Evolutionary conservation across 1,139 yeast genomes (phyloP), one percentile per base, ranked within the genome.

Genomic region (Sugiyamaella neomexicana): DNA sequence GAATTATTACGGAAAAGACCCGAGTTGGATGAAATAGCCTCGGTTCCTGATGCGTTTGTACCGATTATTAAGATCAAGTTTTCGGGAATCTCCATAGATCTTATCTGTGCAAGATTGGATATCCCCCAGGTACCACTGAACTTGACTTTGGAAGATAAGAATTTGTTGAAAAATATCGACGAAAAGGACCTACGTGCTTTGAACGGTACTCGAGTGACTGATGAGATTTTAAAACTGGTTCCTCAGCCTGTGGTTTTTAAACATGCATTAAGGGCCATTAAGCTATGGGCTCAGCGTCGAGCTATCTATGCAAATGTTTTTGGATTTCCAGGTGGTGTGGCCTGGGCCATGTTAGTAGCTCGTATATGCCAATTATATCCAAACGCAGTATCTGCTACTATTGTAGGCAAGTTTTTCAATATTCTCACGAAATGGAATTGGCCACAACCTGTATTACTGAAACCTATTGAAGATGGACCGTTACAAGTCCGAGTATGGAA

Each of bases 301-400:
- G 99, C 97, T 0, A 81, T 93, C 15, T 93, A 93, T 70, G 98
- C 89, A 4, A 93, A 93, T 67, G 86, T 93, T 47, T 89, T 86
- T 78, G 99, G 99, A 0, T 93, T 93, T 71, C 99, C 99, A 0
- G 99, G 99, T 63, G 99, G 99, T 70, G 99, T 93, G 36, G 99
- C 99, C 0, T 93, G 99, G 99, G 99, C 99, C 1, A 93, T 93
- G 98, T 72, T 93, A 46, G 97, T 90, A 6, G 99, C 99, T 0
- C 80, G 99, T 65, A 90, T 93, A 34, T 93, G 99, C 69, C 99
- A 93, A 68, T 73, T 93, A 44, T 95, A 91, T 67, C 99, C 99
- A 1, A 91, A 91, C 71, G 96, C 98, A 0, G 95, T 90, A 8
- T 86, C 97, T 60, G 91, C 98, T 0, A 90, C 89, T 0, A 85